phyloP scores from a whole-genome alignment of 2,329 filamentous ascomycete species.

The Boeremia lycopersici region DNA sequence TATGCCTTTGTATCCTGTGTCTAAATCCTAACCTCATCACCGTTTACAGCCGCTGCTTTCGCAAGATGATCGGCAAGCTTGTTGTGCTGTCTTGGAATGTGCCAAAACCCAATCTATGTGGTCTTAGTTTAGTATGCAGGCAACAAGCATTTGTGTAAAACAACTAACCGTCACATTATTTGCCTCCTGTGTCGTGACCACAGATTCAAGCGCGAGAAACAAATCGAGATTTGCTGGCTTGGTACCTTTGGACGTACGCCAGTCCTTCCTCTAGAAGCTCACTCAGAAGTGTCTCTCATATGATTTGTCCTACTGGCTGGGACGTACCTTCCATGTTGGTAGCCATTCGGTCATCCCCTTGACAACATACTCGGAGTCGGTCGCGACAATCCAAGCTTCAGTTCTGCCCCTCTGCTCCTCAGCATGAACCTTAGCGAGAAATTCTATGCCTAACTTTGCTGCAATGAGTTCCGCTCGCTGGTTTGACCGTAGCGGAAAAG shows the following conservation, averaged over 20 bases:
- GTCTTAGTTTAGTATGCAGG: conserved; percentile 39
- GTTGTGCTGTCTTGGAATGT: conserved; percentile 20
- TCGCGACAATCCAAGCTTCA: conserved; percentile 16
- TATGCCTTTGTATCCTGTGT: background rate
- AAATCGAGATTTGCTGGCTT: conserved; percentile 12
- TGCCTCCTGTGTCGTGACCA: conserved; percentile 14
- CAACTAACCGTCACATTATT: conserved; percentile 13
- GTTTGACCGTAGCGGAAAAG: conserved; percentile 16
- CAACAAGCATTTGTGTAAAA: conserved; percentile 42
- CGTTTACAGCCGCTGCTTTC: conserved; percentile 14
- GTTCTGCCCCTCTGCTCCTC: background rate
- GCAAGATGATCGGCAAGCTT: conserved; percentile 20
- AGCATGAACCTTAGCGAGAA: background rate
- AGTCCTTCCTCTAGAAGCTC: conserved; percentile 14
- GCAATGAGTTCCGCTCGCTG: conserved; percentile 22
- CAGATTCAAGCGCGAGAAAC: conserved; percentile 13
- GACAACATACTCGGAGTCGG: conserved; percentile 21
- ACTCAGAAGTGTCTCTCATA: conserved; percentile 3
- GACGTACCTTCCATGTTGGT: conserved; percentile 17
- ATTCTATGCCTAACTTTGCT: conserved; percentile 13
- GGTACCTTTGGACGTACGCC: conserved; percentile 11
- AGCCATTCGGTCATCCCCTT: conserved; percentile 22
- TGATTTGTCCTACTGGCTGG: background rate
- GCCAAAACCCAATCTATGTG: conserved; percentile 10
- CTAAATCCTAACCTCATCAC: background rate